These are phyloP conservation scores for Agaricus bisporus DNA, from an alignment of 768 basidiomycete species.

Conservation along the genomic window DNA sequence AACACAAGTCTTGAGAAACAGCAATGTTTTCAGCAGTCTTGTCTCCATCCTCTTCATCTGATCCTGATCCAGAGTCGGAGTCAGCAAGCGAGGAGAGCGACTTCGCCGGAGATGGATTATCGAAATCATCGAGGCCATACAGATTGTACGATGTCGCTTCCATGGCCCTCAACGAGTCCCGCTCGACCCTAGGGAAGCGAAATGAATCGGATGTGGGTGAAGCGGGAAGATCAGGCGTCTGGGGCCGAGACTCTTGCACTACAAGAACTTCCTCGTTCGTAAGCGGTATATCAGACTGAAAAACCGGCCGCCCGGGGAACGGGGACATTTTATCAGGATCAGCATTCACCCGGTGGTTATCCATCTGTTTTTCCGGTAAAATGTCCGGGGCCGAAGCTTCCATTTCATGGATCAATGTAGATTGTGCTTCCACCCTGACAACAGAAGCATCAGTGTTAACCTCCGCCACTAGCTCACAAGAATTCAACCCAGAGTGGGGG, in stretches of 20 bases:
- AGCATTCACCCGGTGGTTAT: too few relatives aligned
- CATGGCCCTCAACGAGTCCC: neutral
- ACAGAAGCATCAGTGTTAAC: neutral
- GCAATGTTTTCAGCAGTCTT: neutral
- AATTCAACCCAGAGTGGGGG: neutral
- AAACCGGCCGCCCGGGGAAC: too few relatives aligned
- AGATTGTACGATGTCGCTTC: conserved; percentile 7
- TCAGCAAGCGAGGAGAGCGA: conserved; percentile 26
- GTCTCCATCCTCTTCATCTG: conserved; percentile 12
- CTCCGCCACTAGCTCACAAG: neutral
- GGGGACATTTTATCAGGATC: too few relatives aligned
- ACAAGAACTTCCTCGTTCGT: neutral
- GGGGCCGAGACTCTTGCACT: conserved; percentile 10
- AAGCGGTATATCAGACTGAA: too few relatives aligned
- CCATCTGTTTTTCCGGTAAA: too few relatives aligned
- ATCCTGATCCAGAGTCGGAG: conserved; percentile 19
- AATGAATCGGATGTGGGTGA: conserved; percentile 28
- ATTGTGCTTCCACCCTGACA: neutral
- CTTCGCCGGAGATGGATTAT: conserved; percentile 22
- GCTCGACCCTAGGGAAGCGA: conserved; percentile 2
- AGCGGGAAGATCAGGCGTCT: conserved; percentile 20
- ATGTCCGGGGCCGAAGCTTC: too few relatives aligned
- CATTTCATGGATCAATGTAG: too few relatives aligned
- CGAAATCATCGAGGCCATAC: conserved; percentile 9
- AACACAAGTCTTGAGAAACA: conserved; percentile 1